Conservation (phyloP, 1,284 basidiomycete genomes). For the Irpex lacteus region DNA sequence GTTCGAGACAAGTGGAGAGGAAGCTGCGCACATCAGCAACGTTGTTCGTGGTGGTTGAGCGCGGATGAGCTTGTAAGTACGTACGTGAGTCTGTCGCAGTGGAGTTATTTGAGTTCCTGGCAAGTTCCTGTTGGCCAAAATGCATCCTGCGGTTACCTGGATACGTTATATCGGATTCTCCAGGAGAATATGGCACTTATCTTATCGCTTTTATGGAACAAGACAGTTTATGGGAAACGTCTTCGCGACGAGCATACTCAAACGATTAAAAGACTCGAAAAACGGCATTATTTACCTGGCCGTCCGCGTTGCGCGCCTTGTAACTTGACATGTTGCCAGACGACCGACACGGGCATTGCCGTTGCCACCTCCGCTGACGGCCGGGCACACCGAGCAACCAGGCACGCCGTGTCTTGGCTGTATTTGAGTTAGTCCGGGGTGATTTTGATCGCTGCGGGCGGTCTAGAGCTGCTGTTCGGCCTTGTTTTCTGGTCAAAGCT, state of each 20-base stretch:
- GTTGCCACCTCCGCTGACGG: not conserved
- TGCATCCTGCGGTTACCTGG: not conserved
- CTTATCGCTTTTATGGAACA: not conserved
- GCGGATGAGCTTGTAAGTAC: not conserved
- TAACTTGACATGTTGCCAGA: not conserved
- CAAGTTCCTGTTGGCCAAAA: not conserved
- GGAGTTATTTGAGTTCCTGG: not conserved
- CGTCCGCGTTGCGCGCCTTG: not conserved
- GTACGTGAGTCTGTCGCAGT: not conserved
- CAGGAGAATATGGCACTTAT: not conserved
- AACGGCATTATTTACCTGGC: not conserved
- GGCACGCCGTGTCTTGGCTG: not conserved
- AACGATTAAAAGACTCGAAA: not conserved
- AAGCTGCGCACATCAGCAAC: not conserved
- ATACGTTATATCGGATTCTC: not conserved
- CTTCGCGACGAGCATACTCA: not conserved
- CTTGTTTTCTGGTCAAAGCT: not conserved
- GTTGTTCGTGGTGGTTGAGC: not conserved
- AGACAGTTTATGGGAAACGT: not conserved
- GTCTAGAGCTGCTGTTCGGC: not conserved
- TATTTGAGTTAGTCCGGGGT: not conserved
- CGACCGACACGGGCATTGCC: not conserved
- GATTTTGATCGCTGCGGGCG: not conserved
- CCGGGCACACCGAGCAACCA: not conserved
- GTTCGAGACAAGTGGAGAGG: not conserved